phyloP scores from a whole-genome alignment of 2,329 filamentous ascomycete species.

The Trichoderma sp. region DNA sequence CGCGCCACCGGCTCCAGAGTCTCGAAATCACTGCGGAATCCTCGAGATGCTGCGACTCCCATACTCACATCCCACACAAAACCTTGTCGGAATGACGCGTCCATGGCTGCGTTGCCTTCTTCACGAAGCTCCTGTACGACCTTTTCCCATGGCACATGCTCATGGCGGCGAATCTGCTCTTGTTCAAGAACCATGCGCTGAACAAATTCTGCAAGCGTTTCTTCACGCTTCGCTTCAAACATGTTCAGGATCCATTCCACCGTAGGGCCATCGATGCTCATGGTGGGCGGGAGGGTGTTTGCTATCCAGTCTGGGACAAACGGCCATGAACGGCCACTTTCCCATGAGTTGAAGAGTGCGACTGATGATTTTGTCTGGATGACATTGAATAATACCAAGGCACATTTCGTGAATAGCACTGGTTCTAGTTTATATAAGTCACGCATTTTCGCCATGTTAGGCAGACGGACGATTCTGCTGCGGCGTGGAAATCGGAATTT shows the following conservation, averaged over 20 bases:
- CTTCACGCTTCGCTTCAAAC: conserved; percentile 26
- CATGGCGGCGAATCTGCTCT: conserved; percentile 27
- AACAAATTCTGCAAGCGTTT: conserved; percentile 32
- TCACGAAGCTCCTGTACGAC: conserved; percentile 34
- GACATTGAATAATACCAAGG: conserved; percentile 36
- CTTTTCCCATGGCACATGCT: conserved; percentile 37
- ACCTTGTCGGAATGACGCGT: conserved; percentile 37
- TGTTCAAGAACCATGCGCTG: conserved; percentile 30
- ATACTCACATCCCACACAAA: conserved; percentile 42
- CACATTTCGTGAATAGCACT: conserved; percentile 33
- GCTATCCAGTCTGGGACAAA: conserved; percentile 39
- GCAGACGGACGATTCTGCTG: conserved; percentile 31
- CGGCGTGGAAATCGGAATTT: conserved; percentile 34
- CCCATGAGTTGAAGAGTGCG: conserved; percentile 37
- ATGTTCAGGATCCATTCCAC: conserved; percentile 39
- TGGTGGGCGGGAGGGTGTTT: conserved; percentile 34
- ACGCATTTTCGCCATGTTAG: conserved; percentile 27
- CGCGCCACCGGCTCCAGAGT: conserved; percentile 33
- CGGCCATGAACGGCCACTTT: conserved; percentile 38
- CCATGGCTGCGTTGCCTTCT: conserved; percentile 32
- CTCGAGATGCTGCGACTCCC: conserved; percentile 26
- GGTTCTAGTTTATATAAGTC: conserved; percentile 27
- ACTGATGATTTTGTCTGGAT: conserved; percentile 33
- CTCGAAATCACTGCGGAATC: conserved; percentile 24
- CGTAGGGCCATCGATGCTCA: conserved; percentile 40